Evolutionary conservation across 1,284 basidiomycete species (phyloP).

Genomic region (Moniliella sp.): DNA sequence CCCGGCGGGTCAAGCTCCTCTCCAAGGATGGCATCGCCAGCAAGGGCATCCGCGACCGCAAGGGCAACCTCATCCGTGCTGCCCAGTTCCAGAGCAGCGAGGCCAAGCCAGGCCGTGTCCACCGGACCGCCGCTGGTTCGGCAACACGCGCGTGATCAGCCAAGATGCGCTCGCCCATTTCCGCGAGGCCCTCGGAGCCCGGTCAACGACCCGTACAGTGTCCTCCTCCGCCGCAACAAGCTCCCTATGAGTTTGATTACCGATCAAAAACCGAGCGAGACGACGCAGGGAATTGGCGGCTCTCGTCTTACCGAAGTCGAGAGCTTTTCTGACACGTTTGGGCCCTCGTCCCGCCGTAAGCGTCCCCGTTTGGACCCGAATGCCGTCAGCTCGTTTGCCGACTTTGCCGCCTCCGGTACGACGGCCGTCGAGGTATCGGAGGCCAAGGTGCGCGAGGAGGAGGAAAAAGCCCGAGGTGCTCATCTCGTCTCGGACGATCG

Average conservation of each 20-base stretch:
- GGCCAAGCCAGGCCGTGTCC: conserved; percentile 29
- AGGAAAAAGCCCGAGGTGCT: conserved; percentile 18
- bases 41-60: conserved; percentile 26
- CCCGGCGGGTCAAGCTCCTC: conserved; percentile 29
- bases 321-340: conserved; percentile 26
- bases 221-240: conserved; percentile 28
- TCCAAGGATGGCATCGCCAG: conserved; percentile 24
- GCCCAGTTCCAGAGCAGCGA: conserved; percentile 29
- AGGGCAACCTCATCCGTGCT: conserved; percentile 26
- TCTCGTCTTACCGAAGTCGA: conserved; percentile 18
- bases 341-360: conserved; percentile 29
- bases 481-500: conserved; percentile 26
- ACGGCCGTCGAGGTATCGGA: conserved; percentile 14
- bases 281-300: neutral
- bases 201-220: conserved; percentile 29
- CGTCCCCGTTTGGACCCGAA: conserved; percentile 25
- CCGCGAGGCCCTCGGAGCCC: conserved; percentile 20
- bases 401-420: conserved; percentile 19
- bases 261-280: conserved; percentile 8
- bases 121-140: conserved; percentile 32
- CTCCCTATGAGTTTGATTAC: conserved; percentile 31
- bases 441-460: conserved; percentile 11
- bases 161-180: conserved; percentile 40
- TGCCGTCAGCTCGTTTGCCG: conserved; percentile 19
- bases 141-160: conserved; percentile 79